phyloP scores from a whole-genome alignment of 192 early-diverging fungal genomes.

The Backusella australiensis region DNA sequence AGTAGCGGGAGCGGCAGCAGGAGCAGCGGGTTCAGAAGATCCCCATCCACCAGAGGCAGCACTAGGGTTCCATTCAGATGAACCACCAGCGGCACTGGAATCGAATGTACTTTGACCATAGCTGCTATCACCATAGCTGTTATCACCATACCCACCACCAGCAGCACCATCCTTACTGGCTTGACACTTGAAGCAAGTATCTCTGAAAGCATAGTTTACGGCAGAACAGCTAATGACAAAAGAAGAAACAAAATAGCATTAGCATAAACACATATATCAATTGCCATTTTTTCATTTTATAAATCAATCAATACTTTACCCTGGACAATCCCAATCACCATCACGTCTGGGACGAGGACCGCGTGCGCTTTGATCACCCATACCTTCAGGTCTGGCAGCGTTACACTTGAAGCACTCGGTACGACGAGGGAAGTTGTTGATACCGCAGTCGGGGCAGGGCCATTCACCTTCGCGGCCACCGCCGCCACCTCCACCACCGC shows the following conservation, averaged over 20 bases:
- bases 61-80: neutral
- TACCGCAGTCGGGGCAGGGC: constrained; percentile 21
- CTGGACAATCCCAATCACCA: constrained; percentile 35
- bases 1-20: neutral
- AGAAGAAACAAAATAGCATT: neutral
- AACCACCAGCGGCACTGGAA: constrained; percentile 17
- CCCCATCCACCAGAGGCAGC: constrained; percentile 19
- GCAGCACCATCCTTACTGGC: constrained; percentile 14
- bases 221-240: constrained; percentile 20
- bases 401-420: constrained; percentile 28
- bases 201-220: constrained; percentile 27
- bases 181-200: constrained; percentile 27
- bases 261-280: neutral
- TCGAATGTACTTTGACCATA: constrained; percentile 14
- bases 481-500: neutral
- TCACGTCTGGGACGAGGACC: constrained; percentile 23
- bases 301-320: neutral
- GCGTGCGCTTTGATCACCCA: constrained; percentile 23
- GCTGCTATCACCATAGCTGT: constrained; percentile 1
- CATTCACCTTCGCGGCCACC: constrained; percentile 24
- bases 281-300: neutral
- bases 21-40: neutral
- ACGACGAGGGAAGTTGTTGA: constrained; percentile 24
- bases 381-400: constrained; percentile 27
- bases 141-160: constrained; percentile 6